Conservation (phyloP, 306 rosid species). For the Corylus avellana region DNA sequence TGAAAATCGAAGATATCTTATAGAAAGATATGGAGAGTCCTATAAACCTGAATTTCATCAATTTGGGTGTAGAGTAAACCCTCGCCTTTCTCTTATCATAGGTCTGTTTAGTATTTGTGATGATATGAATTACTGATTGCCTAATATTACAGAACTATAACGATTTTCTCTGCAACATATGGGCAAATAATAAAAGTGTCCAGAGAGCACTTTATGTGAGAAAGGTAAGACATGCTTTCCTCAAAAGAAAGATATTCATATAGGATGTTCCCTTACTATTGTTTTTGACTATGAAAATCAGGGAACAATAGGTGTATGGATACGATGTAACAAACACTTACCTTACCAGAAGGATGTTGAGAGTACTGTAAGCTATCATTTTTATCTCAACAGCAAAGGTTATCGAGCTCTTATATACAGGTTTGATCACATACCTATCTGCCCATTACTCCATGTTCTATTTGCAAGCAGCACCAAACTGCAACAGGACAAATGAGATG, state of each 20-base stretch:
- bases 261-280: background rate
- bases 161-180: slow-evolving; percentile 14
- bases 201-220: slow-evolving; percentile 24
- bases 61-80: slow-evolving; percentile 25
- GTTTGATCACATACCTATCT: slow-evolving; percentile 13
- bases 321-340: slow-evolving; percentile 18
- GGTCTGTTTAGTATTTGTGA: background rate
- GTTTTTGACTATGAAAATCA: background rate
- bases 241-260: background rate
- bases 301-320: slow-evolving; percentile 19
- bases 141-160: slow-evolving; percentile 14
- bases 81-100: background rate
- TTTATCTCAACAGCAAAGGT: slow-evolving; percentile 35
- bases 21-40: background rate
- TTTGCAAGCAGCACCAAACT: background rate
- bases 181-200: slow-evolving; percentile 33
- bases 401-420: slow-evolving; percentile 53
- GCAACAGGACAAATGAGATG: background rate
- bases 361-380: slow-evolving; percentile 39
- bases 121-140: background rate
- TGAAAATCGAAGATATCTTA: background rate
- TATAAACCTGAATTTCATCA: background rate
- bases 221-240: slow-evolving; percentile 12
- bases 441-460: background rate
- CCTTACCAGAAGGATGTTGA: slow-evolving; percentile 1